These are phyloP conservation scores for Colletotrichum horii DNA, from an alignment of 2,329 filamentous ascomycete species.

Conservation along the genomic window DNA sequence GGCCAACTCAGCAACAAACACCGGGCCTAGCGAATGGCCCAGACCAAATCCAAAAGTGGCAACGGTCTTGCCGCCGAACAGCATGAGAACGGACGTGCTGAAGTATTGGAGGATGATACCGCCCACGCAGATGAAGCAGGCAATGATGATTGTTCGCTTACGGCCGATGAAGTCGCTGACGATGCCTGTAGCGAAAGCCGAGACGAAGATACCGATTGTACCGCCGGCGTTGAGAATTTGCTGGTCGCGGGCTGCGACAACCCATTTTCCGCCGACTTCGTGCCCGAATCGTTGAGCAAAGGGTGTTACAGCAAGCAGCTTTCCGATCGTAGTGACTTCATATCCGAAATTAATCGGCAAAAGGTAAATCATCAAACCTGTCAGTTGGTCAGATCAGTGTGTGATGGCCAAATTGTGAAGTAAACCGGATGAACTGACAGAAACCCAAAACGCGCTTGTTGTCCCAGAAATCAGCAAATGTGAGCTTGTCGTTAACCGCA, in stretches of 20 bases:
- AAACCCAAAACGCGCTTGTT: conserved; percentile 13
- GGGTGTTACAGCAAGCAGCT: conserved; percentile 31
- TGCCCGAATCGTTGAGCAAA: conserved; percentile 31
- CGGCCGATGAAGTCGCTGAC: conserved; percentile 30
- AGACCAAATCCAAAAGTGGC: conserved; percentile 34
- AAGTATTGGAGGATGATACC: conserved; percentile 31
- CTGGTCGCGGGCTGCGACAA: conserved; percentile 30
- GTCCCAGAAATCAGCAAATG: neutral
- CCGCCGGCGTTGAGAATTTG: conserved; percentile 34
- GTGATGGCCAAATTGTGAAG: neutral
- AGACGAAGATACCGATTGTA: conserved; percentile 33
- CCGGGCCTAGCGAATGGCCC: conserved; percentile 34
- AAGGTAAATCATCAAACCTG: conserved; percentile 16
- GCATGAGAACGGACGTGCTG: conserved; percentile 19
- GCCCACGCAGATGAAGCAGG: conserved; percentile 19
- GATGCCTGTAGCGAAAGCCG: conserved; percentile 32
- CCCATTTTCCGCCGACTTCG: conserved; percentile 16
- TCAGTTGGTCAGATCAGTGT: neutral
- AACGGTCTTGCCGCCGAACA: conserved; percentile 34
- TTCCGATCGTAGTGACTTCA: conserved; percentile 31
- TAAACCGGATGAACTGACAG: conserved; percentile 4
- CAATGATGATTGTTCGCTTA: conserved; percentile 27
- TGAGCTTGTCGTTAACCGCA: conserved; percentile 2
- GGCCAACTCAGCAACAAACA: conserved; percentile 36
- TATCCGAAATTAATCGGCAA: conserved; percentile 27